phyloP scores from a whole-genome alignment of 768 basidiomycete species.

The Chalciporus sphaerocephalus region DNA sequence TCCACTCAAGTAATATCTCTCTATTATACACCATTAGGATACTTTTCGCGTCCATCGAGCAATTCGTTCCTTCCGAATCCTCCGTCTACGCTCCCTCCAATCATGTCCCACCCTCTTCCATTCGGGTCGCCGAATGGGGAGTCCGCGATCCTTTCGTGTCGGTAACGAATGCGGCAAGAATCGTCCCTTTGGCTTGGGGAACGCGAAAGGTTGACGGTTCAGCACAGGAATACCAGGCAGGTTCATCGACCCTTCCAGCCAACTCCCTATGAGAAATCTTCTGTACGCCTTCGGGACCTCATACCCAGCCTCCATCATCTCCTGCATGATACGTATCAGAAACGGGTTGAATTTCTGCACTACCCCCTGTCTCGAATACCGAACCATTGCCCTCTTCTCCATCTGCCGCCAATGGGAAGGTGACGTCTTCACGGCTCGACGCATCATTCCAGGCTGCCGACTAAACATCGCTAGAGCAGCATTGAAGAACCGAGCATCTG shows the following conservation, averaged over 20 bases:
- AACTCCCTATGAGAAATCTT: conserved; percentile 37
- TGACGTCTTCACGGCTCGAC: conserved; percentile 10
- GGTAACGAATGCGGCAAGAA: conserved; percentile 25
- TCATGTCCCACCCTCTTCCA: conserved; percentile 21
- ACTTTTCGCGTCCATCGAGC: conserved; percentile 24
- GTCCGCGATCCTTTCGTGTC: conserved; percentile 31
- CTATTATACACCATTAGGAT: conserved; percentile 24
- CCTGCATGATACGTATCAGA: conserved; percentile 35
- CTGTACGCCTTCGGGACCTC: conserved; percentile 38
- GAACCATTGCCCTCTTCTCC: conserved; percentile 23
- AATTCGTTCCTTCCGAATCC: background rate
- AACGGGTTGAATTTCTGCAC: conserved; percentile 30
- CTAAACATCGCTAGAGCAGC: conserved; percentile 48
- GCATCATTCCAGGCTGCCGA: conserved; percentile 18
- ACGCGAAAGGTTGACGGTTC: conserved; percentile 28
- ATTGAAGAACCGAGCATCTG: conserved; percentile 69
- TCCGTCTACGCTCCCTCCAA: conserved; percentile 21
- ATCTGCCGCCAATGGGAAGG: conserved; percentile 31
- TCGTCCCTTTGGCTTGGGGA: conserved; percentile 15
- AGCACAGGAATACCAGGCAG: conserved; percentile 3
- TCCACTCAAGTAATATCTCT: conserved; percentile 8
- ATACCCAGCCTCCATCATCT: conserved; percentile 39
- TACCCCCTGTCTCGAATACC: conserved; percentile 27
- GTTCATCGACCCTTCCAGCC: conserved; percentile 21
- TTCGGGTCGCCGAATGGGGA: conserved; percentile 28